A percentile compares a stretch with the other conserved stretches of the same genome.
These are phyloP conservation scores for Capronia epimyces DNA, from an alignment of 2,329 filamentous ascomycete species.

Conservation along the genomic window DNA sequence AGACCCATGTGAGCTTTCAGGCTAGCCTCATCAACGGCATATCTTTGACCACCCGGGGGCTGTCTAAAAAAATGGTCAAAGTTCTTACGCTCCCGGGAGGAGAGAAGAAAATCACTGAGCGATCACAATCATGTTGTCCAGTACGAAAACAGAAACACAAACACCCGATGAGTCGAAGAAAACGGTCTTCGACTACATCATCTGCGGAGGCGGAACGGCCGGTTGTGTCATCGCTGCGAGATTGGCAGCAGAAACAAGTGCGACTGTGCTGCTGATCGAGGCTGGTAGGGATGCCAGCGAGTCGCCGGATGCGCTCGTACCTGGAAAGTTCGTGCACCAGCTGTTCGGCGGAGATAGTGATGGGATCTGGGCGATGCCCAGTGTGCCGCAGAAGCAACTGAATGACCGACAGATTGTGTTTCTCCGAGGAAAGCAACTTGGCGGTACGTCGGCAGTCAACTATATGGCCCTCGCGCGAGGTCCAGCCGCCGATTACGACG, in stretches of 20 bases:
- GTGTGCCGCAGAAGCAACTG: conserved; percentile 44
- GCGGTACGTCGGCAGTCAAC: conserved; percentile 51
- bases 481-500: conserved; percentile 43
- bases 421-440: conserved; percentile 47
- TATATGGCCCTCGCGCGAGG: conserved; percentile 51
- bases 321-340: conserved; percentile 8
- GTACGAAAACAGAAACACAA: no score
- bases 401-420: conserved; percentile 46
- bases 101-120: no score
- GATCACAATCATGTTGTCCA: no score
- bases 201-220: no score
- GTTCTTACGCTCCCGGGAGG: no score
- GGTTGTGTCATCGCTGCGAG: not conserved
- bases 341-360: no score
- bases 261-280: conserved; percentile 6
- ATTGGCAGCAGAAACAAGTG: not conserved
- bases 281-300: conserved; percentile 4
- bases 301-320: conserved; percentile 1
- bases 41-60: no score
- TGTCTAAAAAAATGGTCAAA: no score
- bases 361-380: conserved; percentile 6
- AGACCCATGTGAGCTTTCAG: no score
- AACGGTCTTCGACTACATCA: no score
- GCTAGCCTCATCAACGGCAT: no score
- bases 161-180: no score